Base-by-base conservation (phyloP, 202 grass and related monocot species). In the Carex arenaria region DNA sequence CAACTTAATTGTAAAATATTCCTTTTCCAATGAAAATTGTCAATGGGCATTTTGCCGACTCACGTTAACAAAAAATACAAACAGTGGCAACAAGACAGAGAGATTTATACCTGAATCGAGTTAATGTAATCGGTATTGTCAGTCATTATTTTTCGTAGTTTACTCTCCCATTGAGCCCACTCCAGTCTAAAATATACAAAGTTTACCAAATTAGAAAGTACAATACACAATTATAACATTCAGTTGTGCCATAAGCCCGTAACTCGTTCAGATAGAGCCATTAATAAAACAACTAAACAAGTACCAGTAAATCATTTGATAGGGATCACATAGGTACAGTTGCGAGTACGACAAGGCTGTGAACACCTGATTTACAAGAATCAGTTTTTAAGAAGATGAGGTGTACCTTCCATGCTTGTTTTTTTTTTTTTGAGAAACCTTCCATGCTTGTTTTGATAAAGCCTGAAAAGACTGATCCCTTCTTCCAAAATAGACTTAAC, bases 401-500 rank as follows among this genome's bases (percentile, higher is more conserved):
- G 13, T 71, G 68, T 94, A 98, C 95, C 95, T 98, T 91, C 93
- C 95, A 90, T 98, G 95, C 52, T 86, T 98, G 83, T 61, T 92
- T n/a, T n/a, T n/a, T n/a, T n/a, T n/a, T n/a, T n/a, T n/a, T n/a
- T n/a, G n/a, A n/a, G n/a, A n/a, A n/a, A n/a, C n/a, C n/a, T n/a
- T n/a, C n/a, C n/a, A n/a, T n/a, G n/a, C n/a, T n/a, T n/a, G n/a
- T n/a, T n/a, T 84, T 90, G 91, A 83, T 93, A 91, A 70, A 98
- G 78, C 77, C 85, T 92, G 88, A 95, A 98, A 86, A 98, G 87
- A 86, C 78, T 90, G 38, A 90, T 89, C 55, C 95, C 95, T 85
- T 98, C 91, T 66, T 98, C 88, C 66, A 98, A 81, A 78, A 95
- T 88, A 66, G 54, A 47, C 79, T 92, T 95, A 31, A 98, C 73